Percentiles rank a stretch among this genome's conserved stretches.
These are phyloP conservation scores for Chlorociboria aeruginascens DNA, from an alignment of 495 filamentous ascomycete species.

Conservation along the genomic window DNA sequence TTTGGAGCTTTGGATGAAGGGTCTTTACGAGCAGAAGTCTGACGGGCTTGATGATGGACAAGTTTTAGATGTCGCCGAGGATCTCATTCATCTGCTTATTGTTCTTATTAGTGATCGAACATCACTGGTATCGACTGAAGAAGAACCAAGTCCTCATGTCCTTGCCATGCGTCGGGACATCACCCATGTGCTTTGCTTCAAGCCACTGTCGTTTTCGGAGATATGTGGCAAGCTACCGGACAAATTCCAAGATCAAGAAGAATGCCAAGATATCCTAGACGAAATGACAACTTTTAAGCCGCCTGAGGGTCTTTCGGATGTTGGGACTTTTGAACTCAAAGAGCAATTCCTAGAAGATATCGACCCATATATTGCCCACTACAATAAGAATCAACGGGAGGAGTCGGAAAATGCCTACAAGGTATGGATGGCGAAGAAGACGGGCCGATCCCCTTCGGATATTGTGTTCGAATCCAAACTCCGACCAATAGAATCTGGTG, in stretches of 20 bases:
- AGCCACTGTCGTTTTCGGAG: constrained; percentile 87
- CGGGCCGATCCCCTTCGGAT: constrained; percentile 65
- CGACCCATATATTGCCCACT: constrained; percentile 91
- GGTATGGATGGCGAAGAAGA: constrained; percentile 76
- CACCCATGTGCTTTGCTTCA: constrained; percentile 89
- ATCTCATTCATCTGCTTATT: constrained; percentile 89
- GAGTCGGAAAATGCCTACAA: constrained; percentile 85
- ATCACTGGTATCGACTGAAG: constrained; percentile 58
- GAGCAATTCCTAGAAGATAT: constrained; percentile 70
- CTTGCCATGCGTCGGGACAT: constrained; percentile 78
- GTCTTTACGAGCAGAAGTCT: constrained; percentile 54
- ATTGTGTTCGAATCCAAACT: constrained; percentile 90
- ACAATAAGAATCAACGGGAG: constrained; percentile 92
- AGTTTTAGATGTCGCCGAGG: constrained; percentile 84
- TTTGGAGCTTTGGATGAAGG: constrained; percentile 80
- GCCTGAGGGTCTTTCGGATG: constrained; percentile 84
- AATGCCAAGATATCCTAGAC: constrained; percentile 68
- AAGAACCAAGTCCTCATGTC: constrained; percentile 50
- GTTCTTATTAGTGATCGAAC: constrained; percentile 80
- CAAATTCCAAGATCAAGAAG: constrained; percentile 69
- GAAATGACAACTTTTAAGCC: constrained; percentile 81
- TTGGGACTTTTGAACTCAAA: constrained; percentile 88
- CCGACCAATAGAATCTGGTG: constrained; percentile 60
- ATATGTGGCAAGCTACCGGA: constrained; percentile 71
- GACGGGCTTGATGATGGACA: constrained; percentile 69